Conservation (phyloP, 1,284 basidiomycete genomes). For the Amylostereum chailletii region DNA sequence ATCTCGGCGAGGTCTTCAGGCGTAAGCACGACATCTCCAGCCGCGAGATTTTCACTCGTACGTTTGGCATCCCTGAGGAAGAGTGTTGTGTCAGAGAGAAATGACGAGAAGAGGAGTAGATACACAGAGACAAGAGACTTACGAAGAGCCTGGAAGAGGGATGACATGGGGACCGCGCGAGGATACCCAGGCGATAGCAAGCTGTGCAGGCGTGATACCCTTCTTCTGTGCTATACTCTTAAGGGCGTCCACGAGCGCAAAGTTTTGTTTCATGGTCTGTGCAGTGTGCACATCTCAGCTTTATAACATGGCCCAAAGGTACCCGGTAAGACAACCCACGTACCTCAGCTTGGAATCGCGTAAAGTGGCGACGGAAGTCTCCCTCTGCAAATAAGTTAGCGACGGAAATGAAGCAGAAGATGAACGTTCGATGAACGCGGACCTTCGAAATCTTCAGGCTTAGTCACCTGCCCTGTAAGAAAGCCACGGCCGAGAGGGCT, state of each 20-base stretch:
- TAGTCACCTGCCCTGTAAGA: constrained; percentile 34
- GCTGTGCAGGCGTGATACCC: constrained; percentile 43
- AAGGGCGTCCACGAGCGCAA: constrained; percentile 41
- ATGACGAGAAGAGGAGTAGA: no score
- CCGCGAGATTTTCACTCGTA: not conserved
- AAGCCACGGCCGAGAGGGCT: constrained; percentile 45
- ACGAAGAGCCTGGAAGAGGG: constrained; percentile 49
- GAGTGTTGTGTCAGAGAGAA: no score
- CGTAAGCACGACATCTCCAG: not conserved
- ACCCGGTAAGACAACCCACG: not conserved
- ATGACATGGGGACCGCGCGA: constrained; percentile 37
- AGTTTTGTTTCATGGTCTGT: constrained; percentile 44
- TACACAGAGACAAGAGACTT: constrained; percentile 15
- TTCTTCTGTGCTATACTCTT: constrained; percentile 38
- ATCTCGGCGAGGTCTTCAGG: constrained; percentile 2
- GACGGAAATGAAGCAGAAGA: no score
- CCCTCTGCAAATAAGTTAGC: constrained; percentile 12
- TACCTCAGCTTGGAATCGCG: constrained; percentile 27
- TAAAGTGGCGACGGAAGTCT: constrained; percentile 26
- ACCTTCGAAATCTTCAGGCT: no score
- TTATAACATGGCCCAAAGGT: not conserved
- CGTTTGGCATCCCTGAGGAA: no score
- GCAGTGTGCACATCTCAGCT: constrained; percentile 5
- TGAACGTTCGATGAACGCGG: no score
- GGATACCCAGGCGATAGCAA: constrained; percentile 55